These are phyloP conservation scores for Protea cynaroides DNA, from an alignment of 164 flowering plant species.

Conservation along the genomic window DNA sequence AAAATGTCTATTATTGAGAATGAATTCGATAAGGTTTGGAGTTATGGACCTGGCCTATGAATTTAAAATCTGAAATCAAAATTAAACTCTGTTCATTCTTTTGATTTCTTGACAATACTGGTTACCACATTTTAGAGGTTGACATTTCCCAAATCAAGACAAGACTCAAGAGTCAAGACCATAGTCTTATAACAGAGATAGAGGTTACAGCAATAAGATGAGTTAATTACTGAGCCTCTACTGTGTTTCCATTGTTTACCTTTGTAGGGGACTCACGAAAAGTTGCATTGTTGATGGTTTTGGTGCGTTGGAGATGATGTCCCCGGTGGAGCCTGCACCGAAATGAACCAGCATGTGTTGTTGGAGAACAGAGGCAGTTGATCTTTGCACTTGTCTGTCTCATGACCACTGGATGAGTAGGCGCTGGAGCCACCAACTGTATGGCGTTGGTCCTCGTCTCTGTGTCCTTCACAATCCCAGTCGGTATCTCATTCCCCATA, in stretches of 20 bases:
- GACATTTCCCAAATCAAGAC: no score
- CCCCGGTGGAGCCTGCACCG: conserved; percentile 58
- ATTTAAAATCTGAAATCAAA: no score
- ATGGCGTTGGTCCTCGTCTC: not conserved
- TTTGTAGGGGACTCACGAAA: conserved; percentile 11
- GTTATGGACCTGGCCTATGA: no score
- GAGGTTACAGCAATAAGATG: no score
- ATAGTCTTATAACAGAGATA: no score
- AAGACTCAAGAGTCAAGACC: no score
- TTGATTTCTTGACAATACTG: no score
- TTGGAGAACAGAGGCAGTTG: conserved; percentile 59
- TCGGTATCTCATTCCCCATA: not conserved
- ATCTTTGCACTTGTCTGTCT: conserved; percentile 38
- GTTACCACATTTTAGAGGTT: no score
- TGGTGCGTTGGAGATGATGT: conserved; percentile 41
- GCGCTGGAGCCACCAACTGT: not conserved
- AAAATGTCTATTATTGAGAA: no score
- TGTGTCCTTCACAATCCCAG: not conserved
- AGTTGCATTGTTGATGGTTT: conserved; percentile 35
- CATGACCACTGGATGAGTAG: conserved; percentile 16
- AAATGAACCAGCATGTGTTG: conserved; percentile 43
- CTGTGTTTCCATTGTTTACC: not conserved
- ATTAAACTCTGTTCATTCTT: no score
- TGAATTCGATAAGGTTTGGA: no score
- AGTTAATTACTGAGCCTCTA: conserved; percentile 6